A percentile compares a stretch with the other conserved stretches of the same genome.
phyloP scores from a whole-genome alignment of 2,329 filamentous ascomycete genomes.

The Calonectria fujianensis region DNA sequence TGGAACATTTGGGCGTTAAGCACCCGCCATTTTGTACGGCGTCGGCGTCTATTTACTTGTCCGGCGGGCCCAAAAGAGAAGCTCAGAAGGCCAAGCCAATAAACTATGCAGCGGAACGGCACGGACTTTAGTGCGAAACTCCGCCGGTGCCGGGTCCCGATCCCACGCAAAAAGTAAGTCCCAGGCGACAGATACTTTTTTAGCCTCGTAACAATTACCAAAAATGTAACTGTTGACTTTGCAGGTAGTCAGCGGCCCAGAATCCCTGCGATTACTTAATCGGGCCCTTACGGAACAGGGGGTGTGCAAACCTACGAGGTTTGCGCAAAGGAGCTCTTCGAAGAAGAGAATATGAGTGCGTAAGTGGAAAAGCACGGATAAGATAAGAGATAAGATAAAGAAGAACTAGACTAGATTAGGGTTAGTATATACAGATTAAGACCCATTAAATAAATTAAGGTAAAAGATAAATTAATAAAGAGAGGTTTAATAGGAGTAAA shows the following conservation, averaged over 20 bases:
- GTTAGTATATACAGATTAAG: no score
- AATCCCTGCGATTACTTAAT: not conserved
- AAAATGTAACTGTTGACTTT: not conserved
- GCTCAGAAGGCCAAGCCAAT: not conserved
- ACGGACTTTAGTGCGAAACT: not conserved
- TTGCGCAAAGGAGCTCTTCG: no score
- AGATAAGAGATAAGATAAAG: no score
- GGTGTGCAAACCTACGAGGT: no score
- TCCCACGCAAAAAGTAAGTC: not conserved
- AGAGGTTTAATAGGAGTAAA: no score
- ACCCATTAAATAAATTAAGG: no score
- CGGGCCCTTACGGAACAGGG: not conserved
- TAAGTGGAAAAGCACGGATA: no score
- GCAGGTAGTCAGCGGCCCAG: not conserved
- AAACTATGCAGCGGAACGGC: no score
- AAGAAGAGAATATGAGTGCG: no score
- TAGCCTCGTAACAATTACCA: not conserved
- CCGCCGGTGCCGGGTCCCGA: not conserved
- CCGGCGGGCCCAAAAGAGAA: not conserved
- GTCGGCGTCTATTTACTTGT: not conserved
- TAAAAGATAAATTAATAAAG: no score
- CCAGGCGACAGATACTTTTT: not conserved
- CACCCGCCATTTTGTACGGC: not conserved
- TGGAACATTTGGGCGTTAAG: not conserved
- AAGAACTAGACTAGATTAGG: no score